These are phyloP conservation scores for Oxalis stricta DNA, from an alignment of 441 rosid species.

Conservation along the genomic window DNA sequence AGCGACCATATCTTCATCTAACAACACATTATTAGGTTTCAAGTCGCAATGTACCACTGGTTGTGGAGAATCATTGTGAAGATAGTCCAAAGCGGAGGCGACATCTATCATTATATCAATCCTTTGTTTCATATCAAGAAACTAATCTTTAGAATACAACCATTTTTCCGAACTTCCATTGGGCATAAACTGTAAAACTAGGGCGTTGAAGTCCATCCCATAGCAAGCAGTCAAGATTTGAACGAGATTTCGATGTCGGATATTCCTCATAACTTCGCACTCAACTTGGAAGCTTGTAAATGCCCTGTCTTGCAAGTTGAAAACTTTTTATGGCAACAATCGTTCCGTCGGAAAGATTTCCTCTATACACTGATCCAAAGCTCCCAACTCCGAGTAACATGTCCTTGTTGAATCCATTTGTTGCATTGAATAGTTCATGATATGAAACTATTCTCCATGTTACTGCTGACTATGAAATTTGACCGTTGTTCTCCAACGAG, in stretches of 20 bases:
- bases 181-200: conserved; percentile 5
- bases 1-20: conserved; percentile 6
- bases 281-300: not conserved
- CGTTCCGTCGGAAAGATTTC: conserved; percentile 4
- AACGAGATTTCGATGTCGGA: conserved; percentile 5
- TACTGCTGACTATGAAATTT: no score
- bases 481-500: no score
- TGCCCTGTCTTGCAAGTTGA: not conserved
- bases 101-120: conserved; percentile 1
- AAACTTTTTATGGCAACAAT: conserved; percentile 9
- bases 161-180: conserved; percentile 4
- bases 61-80: not conserved
- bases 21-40: conserved; percentile 4
- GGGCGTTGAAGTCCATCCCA: not conserved
- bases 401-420: not conserved
- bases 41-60: conserved; percentile 4
- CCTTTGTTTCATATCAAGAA: not conserved
- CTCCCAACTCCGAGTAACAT: conserved; percentile 3
- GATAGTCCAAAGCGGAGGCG: not conserved
- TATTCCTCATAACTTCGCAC: not conserved
- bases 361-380: conserved; percentile 4
- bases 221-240: not conserved
- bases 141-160: conserved; percentile 2
- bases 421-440: not conserved
- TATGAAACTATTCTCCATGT: not conserved